Evolutionary conservation across 2,329 filamentous ascomycete species (phyloP), one percentile per base, ranked within the genome.

Genomic region (Arachnopeziza araneosa): DNA sequence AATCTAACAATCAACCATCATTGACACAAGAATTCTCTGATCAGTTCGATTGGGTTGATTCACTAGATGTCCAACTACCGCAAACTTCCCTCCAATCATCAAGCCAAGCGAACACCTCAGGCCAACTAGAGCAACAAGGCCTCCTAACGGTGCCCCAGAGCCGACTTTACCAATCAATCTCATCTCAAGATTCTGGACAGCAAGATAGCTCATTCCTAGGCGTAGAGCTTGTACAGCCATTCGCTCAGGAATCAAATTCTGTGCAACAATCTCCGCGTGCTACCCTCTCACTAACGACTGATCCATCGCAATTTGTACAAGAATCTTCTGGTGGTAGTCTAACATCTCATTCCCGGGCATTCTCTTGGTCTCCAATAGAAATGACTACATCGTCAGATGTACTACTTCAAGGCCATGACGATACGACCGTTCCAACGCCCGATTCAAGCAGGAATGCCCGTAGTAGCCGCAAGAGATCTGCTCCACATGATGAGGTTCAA

Each of bases 141-240:
- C 17, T 44, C 36, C 17, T 44, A 19, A 44, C 17, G 36, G 17
- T 52, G 50, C 23, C 56, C 36, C 57, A 63, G 57, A 57, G 49
- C 30, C 50, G 56, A 54, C 63, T 57, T 52, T 60, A 60, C 49
- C 54, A 50, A 36, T 55, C 55, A 3, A n/a, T 48, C 50, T 44
- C 52, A 36, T 36, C 48, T 22, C 55, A 54, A 30, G 53, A 62
- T 24, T 56, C 60, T 50, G 55, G 24, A 26, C 56, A 57, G 36
- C 36, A 53, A 48, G 63, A 57, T 21, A 36, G 7, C 24, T 52
- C 24, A 26, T 30, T 17, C n/a, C 9, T 10, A 24, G 24, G 24
- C 8, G 12, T 8, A 8, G 26, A 26, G 14, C 52, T 22, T 10
- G 10, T 54, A n/a, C 22, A 54, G 8, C 26, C 24, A 54, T 24